Evolutionary conservation across 805 yeast genomes (phyloP).

Genomic region (Tetrapisispora arboricola): DNA sequence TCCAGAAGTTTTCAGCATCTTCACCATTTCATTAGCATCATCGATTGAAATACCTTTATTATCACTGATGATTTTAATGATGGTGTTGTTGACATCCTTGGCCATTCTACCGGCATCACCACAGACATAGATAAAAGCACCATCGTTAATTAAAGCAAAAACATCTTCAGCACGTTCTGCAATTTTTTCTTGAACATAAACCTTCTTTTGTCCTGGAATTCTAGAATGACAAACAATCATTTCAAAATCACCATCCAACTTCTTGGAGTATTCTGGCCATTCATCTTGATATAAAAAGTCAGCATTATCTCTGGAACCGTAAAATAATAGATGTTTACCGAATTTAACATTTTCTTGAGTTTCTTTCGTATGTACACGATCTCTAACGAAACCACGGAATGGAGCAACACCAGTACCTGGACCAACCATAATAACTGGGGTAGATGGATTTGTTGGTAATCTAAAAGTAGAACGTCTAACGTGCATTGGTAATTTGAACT

Average conservation of each 20-base stretch:
- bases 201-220: constrained; percentile 43
- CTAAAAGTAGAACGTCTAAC: constrained; percentile 92
- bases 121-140: constrained; percentile 89
- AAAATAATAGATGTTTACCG: constrained; percentile 72
- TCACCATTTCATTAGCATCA: constrained; percentile 67
- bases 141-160: constrained; percentile 41
- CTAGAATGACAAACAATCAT: constrained; percentile 82
- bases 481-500: constrained; percentile 71
- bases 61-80: constrained; percentile 50
- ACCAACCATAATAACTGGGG: constrained; percentile 86
- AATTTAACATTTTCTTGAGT: constrained; percentile 35
- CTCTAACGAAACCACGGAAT: constrained; percentile 89
- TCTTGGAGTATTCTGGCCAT: constrained; percentile 68
- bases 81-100: constrained; percentile 71
- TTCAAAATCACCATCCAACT: constrained; percentile 51
- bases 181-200: constrained; percentile 80
- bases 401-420: constrained; percentile 99
- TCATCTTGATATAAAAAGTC: constrained; percentile 84
- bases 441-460: constrained; percentile 73
- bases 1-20: constrained; percentile 71
- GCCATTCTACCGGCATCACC: constrained; percentile 98
- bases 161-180: constrained; percentile 39
- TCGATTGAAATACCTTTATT: constrained; percentile 54
- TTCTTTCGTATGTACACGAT: constrained; percentile 51
- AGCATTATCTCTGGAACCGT: constrained; percentile 79